Evolutionary conservation across 345 rosid genomes (phyloP), one percentile per base, ranked within the genome.

Genomic region (Eucalyptus dawsonii): DNA sequence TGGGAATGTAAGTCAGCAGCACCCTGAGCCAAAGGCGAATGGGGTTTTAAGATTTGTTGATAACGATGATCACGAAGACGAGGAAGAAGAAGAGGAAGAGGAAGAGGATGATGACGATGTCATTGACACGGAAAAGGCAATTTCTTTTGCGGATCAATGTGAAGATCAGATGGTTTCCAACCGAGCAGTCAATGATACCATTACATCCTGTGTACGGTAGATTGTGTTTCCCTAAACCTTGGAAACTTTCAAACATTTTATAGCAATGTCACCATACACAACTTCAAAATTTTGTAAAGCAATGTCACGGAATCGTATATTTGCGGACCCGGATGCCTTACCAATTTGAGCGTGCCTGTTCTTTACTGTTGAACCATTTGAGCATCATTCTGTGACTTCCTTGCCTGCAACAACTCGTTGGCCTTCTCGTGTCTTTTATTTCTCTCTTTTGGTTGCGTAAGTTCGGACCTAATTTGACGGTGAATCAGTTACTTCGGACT

Each of bases 1-100:
- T 11, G 99, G 98, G 85, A 86, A 86, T 42, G 62, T 24, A 49
- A 42, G 62, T 86, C 62, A 42, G 65, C 88, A 34, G 85, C 85
- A 21, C 85, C 85, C 85, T 22, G 47, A 76, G 85, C 85, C 44
- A 40, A 76, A 40, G 45, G 29, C 14, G 1, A 76, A 76, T 4
- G 15, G 47, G 47, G 27, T 76, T 76, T 76, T 12, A 42, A 76
- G 47, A 40, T 76, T 76, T 21, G 85, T 40, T 6, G 85, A 21
- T 76, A 22, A 40, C 21, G 47, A 76, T 11, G 85, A 76, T 45
- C n/a, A n/a, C n/a, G n/a, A n/a, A n/a, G n/a, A n/a, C n/a, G n/a
- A n/a, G n/a, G n/a, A n/a, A n/a, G n/a, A n/a, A n/a, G 76, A 65
- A n/a, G 76, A 65, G 37, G 72, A 62, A 62, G 72, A 62, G 67